These are phyloP conservation scores for Sugiyamaella grinbergsii DNA, from an alignment of 1,139 yeast genomes.

Conservation along the genomic window DNA sequence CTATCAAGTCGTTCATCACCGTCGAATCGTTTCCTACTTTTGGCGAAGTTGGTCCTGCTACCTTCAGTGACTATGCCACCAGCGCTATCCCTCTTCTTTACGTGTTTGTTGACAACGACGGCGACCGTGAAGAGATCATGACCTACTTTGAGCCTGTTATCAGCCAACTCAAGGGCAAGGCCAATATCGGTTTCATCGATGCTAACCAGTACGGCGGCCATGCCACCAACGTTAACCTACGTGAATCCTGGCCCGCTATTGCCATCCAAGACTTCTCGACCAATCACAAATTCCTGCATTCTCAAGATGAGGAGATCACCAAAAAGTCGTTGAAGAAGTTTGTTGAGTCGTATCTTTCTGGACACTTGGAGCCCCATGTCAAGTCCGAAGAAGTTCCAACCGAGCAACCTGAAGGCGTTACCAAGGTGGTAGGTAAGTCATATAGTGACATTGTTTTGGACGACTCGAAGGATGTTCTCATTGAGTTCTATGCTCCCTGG, in stretches of 20 bases:
- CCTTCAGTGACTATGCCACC: conserved; percentile 74
- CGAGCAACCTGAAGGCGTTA: conserved; percentile 69
- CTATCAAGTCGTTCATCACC: conserved; percentile 58
- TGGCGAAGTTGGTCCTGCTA: conserved; percentile 86
- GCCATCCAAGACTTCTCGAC: conserved; percentile 73
- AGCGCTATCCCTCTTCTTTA: conserved; percentile 80
- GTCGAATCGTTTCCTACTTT: conserved; percentile 80
- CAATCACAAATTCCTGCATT: conserved; percentile 70
- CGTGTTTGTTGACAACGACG: conserved; percentile 74
- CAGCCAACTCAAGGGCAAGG: conserved; percentile 72
- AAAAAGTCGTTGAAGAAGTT: conserved; percentile 56
- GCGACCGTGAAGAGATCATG: conserved; percentile 61
- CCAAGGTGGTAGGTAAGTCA: conserved; percentile 80
- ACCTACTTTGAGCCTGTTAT: conserved; percentile 63
- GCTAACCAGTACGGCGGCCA: conserved; percentile 82
- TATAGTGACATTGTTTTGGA: conserved; percentile 72
- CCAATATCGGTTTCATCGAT: conserved; percentile 87
- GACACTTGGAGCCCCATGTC: conserved; percentile 67
- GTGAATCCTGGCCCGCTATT: conserved; percentile 85
- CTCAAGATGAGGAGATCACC: conserved; percentile 51
- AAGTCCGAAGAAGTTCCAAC: conserved; percentile 91
- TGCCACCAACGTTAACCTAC: conserved; percentile 84
- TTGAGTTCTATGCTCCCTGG: conserved; percentile 98
- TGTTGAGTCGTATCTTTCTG: conserved; percentile 64
- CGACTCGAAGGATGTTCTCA: conserved; percentile 77